Base-by-base conservation (phyloP, 1,284 basidiomycete species). In the Boletus semigastroideus region DNA sequence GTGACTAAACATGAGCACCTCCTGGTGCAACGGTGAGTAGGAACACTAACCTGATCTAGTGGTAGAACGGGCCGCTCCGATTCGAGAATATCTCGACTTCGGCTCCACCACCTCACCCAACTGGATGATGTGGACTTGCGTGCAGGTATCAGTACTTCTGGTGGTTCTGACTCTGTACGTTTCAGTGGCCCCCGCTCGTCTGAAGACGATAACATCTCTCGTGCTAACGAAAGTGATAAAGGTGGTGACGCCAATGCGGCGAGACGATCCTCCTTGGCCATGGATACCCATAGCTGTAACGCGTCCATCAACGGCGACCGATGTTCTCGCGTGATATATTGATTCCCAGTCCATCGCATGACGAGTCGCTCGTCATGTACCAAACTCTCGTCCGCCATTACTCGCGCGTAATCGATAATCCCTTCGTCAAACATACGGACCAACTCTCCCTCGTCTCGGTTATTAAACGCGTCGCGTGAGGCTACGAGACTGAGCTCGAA, bases 81-180 rank as follows among this genome's bases (percentile, higher is more conserved):
- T 16, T 54, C 46, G 6, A 60, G 43, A 46, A 63, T 64, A 22
- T 70, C 75, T 45, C 70, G 72, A 65, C 79, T 82, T 28, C 84
- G 74, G 59, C 77, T 82, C 88, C 86, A 90, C 88, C 87, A 91
- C 45, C 83, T 77, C 38, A 78, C 80, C 87, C 88, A 91, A 45
- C 84, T 84, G 4, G 78, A 82, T 0, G 78, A 82, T 0, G 79
- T 78, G n/a, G 83, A 77, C 54, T 80, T 73, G 45, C 64, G 60
- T 10, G 59, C 46, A 45, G 55, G 52, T 25, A 5, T 4, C 25
- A 25, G 25, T 41, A 64, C 52, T 55, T 71, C 66, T 12, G 68
- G 68, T 36, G 73, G 72, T 58, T 75, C 73, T 22, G 75, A 75
- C 43, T 75, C 75, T 10, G 61, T 54, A 11, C 53, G 60, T 52